Conservation (phyloP, 2,329 filamentous ascomycete species). For the Graphiopsis chlorocephala region DNA sequence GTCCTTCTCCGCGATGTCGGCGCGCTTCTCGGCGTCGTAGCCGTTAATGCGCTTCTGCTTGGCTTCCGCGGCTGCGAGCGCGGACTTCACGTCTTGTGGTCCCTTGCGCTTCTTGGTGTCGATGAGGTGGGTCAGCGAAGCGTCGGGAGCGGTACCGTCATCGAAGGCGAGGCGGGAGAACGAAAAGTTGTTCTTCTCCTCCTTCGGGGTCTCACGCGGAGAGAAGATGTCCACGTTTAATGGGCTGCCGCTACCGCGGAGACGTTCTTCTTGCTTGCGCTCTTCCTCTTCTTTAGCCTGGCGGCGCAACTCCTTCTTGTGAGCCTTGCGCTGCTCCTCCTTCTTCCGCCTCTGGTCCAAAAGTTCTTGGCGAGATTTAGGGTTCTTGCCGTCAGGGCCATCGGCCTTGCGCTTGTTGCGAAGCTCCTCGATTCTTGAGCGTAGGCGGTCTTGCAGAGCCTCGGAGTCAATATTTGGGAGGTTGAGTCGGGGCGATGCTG, state of each 20-base stretch:
- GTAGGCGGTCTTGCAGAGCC: constrained; percentile 72
- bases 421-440: constrained; percentile 79
- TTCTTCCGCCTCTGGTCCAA: constrained; percentile 87
- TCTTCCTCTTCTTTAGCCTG: constrained; percentile 80
- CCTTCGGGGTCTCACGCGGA: constrained; percentile 44
- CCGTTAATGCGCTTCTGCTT: constrained; percentile 76
- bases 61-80: constrained; percentile 80
- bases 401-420: constrained; percentile 85
- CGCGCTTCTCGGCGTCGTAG: constrained; percentile 76
- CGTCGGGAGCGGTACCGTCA: constrained; percentile 77
- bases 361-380: constrained; percentile 83
- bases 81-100: constrained; percentile 78
- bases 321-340: constrained; percentile 78
- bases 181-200: constrained; percentile 66
- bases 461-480: constrained; percentile 65
- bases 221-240: constrained; percentile 48
- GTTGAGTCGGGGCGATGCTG: constrained; percentile 35
- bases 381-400: constrained; percentile 74
- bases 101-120: constrained; percentile 75
- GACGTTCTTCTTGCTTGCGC: constrained; percentile 51
- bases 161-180: constrained; percentile 90
- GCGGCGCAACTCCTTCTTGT: constrained; percentile 80
- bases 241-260: constrained; percentile 59
- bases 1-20: constrained; percentile 89
- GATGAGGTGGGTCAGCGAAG: constrained; percentile 58